phyloP scores from a whole-genome alignment of 352 stramenopile genomes.

The Phytopythium sindhum region DNA sequence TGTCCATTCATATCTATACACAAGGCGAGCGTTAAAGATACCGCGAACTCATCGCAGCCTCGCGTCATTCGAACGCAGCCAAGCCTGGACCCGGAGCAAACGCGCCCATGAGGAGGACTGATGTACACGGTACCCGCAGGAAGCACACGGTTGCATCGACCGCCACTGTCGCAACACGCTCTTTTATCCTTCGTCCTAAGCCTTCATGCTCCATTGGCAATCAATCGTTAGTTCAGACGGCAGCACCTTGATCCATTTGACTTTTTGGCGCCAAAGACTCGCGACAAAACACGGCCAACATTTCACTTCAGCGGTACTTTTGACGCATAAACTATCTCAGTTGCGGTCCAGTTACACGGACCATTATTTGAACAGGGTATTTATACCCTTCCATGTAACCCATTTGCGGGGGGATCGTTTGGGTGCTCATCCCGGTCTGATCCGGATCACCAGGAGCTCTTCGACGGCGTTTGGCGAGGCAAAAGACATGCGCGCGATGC shows the following conservation, averaged over 20 bases:
- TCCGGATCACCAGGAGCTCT: neutral
- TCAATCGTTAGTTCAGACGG: neutral
- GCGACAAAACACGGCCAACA: neutral
- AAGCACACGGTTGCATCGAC: no score
- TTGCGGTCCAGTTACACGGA: neutral
- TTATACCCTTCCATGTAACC: neutral
- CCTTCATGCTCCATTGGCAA: neutral
- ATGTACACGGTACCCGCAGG: no score
- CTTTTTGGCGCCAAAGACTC: neutral
- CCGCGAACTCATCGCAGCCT: no score
- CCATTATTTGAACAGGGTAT: neutral
- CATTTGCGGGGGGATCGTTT: neutral
- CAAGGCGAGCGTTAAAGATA: no score
- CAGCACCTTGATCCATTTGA: neutral
- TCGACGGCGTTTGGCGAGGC: neutral
- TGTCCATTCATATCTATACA: neutral
- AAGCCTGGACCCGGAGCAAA: no score
- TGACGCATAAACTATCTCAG: neutral
- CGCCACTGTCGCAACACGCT: no score
- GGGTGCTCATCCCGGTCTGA: neutral
- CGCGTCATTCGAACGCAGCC: no score
- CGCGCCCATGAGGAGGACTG: no score
- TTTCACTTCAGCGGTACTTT: neutral
- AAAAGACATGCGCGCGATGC: neutral
- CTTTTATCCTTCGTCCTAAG: no score